Conservation (phyloP, 305 asterid genomes). For the Solanum chacoense region DNA sequence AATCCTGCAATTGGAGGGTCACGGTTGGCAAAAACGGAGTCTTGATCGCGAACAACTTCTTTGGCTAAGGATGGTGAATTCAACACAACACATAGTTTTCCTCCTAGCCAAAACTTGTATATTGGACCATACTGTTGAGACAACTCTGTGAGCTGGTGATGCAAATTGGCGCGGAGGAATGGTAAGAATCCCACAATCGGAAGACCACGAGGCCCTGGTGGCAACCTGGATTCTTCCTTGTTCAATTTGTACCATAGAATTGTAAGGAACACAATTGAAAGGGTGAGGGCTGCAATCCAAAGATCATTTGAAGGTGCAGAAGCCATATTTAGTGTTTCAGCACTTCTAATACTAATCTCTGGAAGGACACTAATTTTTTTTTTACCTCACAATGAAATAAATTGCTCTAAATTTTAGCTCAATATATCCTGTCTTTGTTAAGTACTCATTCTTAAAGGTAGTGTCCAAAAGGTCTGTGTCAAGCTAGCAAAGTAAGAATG, state of each 20-base stretch:
- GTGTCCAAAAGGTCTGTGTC: not conserved
- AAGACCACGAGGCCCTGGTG: slow-evolving; percentile 49
- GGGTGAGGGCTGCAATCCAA: not conserved
- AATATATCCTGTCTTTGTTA: not conserved
- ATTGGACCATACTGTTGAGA: slow-evolving; percentile 24
- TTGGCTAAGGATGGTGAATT: slow-evolving; percentile 21
- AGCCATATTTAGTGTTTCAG: not conserved
- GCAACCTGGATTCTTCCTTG: not conserved
- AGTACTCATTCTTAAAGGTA: not conserved
- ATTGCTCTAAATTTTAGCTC: not conserved
- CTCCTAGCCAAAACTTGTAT: slow-evolving; percentile 24
- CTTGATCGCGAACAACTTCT: slow-evolving; percentile 29
- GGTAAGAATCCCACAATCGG: slow-evolving; percentile 41
- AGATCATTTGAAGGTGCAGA: not conserved
- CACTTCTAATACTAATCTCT: not conserved
- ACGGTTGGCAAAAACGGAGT: slow-evolving; percentile 25
- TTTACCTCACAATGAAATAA: not conserved
- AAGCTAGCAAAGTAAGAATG: not conserved
- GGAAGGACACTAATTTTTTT: not conserved
- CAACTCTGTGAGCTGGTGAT: slow-evolving; percentile 6
- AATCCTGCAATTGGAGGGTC: slow-evolving; percentile 9
- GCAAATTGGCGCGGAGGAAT: slow-evolving; percentile 21
- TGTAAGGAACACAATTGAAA: not conserved
- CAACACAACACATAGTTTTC: slow-evolving; percentile 16
- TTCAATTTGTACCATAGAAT: not conserved